phyloP scores from a whole-genome alignment of 2,329 filamentous ascomycete genomes.

The Claviceps sorghi region DNA sequence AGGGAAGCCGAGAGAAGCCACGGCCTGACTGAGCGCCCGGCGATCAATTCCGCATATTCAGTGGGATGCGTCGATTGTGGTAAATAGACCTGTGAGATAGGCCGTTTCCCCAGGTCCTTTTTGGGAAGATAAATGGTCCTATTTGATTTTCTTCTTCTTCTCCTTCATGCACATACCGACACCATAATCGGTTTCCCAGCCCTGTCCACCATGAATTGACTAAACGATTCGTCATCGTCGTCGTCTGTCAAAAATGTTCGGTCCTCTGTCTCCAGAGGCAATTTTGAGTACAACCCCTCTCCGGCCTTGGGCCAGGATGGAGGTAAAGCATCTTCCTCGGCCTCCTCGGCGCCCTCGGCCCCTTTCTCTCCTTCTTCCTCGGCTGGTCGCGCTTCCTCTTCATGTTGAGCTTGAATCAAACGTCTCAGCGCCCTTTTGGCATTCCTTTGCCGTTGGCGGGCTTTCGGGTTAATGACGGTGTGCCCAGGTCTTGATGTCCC shows the following conservation, averaged over 20 bases:
- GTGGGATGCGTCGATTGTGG: background rate
- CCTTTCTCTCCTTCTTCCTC: conserved; percentile 9
- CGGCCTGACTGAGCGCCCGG: background rate
- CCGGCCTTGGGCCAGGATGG: conserved; percentile 26
- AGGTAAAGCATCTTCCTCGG: conserved; percentile 19
- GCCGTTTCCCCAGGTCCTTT: background rate
- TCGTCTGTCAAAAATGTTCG: conserved; percentile 21
- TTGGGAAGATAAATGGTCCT: background rate
- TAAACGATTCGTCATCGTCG: conserved; percentile 29
- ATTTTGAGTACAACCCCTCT: conserved; percentile 24
- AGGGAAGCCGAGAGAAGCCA: background rate
- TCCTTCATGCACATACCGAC: conserved; percentile 13
- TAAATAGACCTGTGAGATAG: too few relatives aligned
- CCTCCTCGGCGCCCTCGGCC: background rate
- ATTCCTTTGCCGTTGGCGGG: conserved; percentile 17
- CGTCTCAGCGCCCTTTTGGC: conserved; percentile 20
- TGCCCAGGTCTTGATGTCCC: conserved; percentile 18
- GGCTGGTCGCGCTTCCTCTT: conserved; percentile 13
- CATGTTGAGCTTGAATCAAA: conserved; percentile 13
- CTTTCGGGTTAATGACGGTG: conserved; percentile 13
- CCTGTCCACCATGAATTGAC: conserved; percentile 26
- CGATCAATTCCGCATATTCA: background rate
- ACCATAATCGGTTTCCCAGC: conserved; percentile 23
- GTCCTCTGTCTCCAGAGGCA: conserved; percentile 25
- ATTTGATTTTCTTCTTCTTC: background rate